A percentile compares a stretch with the other conserved stretches of the same genome.
Conservation (phyloP, 805 yeast species). For the Wickerhamiella kazuoi region DNA sequence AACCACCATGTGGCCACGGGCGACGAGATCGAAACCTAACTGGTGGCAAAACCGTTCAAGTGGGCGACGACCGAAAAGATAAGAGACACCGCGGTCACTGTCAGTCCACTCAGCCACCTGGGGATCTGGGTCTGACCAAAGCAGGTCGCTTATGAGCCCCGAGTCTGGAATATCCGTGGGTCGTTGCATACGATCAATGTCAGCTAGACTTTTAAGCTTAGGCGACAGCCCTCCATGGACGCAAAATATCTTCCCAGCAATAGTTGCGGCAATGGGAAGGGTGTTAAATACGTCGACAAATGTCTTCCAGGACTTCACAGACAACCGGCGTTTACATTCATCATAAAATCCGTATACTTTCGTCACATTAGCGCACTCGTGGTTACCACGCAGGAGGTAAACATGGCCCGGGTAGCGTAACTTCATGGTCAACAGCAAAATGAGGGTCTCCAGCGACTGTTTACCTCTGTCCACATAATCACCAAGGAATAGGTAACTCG, state of each 20-base stretch:
- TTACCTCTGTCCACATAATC: constrained; percentile 98
- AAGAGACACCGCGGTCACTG: constrained; percentile 69
- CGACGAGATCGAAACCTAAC: constrained; percentile 62
- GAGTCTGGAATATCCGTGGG: constrained; percentile 77
- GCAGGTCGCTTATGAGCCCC: constrained; percentile 56
- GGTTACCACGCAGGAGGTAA: constrained; percentile 86
- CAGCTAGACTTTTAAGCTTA: constrained; percentile 49
- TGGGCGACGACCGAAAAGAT: constrained; percentile 60
- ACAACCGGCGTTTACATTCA: constrained; percentile 88
- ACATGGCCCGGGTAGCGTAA: constrained; percentile 92
- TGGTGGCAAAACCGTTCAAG: constrained; percentile 54
- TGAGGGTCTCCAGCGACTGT: constrained; percentile 82
- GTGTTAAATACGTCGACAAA: constrained; percentile 92
- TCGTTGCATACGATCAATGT: constrained; percentile 51
- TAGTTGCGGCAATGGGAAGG: constrained; percentile 85
- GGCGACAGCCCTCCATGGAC: constrained; percentile 78
- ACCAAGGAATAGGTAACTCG: constrained; percentile 82
- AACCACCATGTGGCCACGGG: constrained; percentile 78
- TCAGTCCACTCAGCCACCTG: constrained; percentile 73
- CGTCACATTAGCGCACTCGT: constrained; percentile 93
- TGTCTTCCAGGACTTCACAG: constrained; percentile 77
- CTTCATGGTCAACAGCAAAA: constrained; percentile 73
- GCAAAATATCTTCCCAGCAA: constrained; percentile 85
- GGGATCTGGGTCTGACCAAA: constrained; percentile 79
- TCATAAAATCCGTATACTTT: constrained; percentile 95